phyloP scores from a whole-genome alignment of 257 asterid species.

The Ajuga chamaepitys region DNA sequence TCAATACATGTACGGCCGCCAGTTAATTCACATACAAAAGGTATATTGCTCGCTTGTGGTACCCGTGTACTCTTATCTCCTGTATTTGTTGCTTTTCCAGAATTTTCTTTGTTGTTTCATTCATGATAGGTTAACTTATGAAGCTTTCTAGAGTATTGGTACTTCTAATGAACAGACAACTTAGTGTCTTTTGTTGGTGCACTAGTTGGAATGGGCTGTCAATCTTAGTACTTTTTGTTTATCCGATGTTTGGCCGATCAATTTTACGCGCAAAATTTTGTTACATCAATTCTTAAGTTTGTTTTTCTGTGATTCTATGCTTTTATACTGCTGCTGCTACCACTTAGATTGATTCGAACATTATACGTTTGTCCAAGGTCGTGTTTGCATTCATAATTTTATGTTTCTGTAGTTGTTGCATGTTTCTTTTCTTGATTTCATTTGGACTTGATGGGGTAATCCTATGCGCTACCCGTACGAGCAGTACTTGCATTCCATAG shows the following conservation, averaged over 20 bases:
- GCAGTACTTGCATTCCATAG: no score
- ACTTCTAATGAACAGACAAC: conserved; percentile 8
- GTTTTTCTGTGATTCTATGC: background rate
- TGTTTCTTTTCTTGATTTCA: no score
- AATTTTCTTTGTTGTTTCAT: conserved; percentile 4
- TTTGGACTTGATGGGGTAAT: no score
- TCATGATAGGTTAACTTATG: conserved; percentile 10
- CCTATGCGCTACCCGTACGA: no score
- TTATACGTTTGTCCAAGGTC: no score
- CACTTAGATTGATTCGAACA: no score
- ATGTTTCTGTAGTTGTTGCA: no score
- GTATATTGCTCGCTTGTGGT: conserved; percentile 1
- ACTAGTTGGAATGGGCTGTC: conserved; percentile 12
- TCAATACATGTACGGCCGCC: conserved; percentile 47
- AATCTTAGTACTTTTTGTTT: background rate
- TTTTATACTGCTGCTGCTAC: background rate
- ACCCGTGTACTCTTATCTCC: conserved; percentile 13
- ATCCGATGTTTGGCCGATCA: no score
- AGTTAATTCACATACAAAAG: conserved; percentile 14
- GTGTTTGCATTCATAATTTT: no score
- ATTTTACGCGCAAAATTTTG: background rate
- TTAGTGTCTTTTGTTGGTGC: conserved; percentile 27
- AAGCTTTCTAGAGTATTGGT: conserved; percentile 5
- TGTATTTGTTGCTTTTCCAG: conserved; percentile 10
- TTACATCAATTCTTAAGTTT: background rate